Base-by-base conservation (phyloP, 1,284 basidiomycete species). In the Cystobasidiaceae sp. region DNA sequence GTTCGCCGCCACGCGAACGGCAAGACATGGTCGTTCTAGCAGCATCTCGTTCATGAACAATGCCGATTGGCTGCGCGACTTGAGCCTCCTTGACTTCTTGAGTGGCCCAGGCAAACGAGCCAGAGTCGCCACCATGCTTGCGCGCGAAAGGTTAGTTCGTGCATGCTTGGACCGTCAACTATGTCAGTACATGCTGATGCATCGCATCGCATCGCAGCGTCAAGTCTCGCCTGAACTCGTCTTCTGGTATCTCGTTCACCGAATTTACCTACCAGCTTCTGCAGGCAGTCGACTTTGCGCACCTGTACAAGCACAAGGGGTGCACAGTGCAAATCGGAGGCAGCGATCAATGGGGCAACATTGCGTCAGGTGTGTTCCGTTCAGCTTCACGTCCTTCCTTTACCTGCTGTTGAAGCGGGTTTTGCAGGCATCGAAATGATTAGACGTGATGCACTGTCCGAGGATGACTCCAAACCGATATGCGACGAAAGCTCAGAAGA, bases 321-420 rank as follows among this genome's bases (percentile, higher is more conserved):
- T 97, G 94, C 77, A 85, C 85, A 1, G 82, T 97, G 46, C 96
- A 99, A 77, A 78, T 98, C 44, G 96, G 96, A 50, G 96, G 96
- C 3, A 92, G 89, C 0, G 96, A 99, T 76, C 96, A 99, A 76
- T 93, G 93, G 86, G 94, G 96, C n/a, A 98, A 98, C 75, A 97
- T 98, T 69, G 80, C 92, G 21, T 89, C 90, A 7, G 7, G 17
- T 32, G 37, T 15, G 41, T 21, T 1, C 21, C 50, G 6, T 37
- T 13, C 8, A 11, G 21, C 2, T 52, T 6, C 50, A 37, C 8
- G 41, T 1, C 1, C 27, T 2, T 4, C 19, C 5, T 15, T 2
- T 25, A 15, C 11, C 5, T 25, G 0, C 33, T 43, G 41, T 56
- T 32, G 11, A 41, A 41, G n/a, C 51, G 54, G 17, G 54, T 62